These are phyloP conservation scores for Lipomyces kockii DNA, from an alignment of 805 yeast species.

Conservation along the genomic window DNA sequence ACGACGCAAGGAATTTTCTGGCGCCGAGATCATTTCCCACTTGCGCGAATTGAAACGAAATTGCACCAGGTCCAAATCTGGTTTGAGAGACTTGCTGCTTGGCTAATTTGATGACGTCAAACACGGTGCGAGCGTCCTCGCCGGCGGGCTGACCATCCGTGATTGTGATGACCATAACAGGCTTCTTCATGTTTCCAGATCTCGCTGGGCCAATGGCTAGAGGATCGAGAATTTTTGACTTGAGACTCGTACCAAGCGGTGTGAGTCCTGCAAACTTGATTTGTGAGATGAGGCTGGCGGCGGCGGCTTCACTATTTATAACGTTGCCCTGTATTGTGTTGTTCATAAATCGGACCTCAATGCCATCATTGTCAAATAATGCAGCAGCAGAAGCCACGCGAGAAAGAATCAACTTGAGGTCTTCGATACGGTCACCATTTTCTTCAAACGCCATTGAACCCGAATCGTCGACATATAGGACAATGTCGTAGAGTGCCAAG, in stretches of 20 bases:
- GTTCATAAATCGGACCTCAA: slow-evolving; percentile 45
- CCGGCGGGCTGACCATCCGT: slow-evolving; percentile 46
- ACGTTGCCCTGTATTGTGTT: slow-evolving; percentile 38
- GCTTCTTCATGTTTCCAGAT: slow-evolving; percentile 39
- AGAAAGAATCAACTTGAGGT: slow-evolving; percentile 41
- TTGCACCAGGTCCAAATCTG: slow-evolving; percentile 42
- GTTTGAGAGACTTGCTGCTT: slow-evolving; percentile 37
- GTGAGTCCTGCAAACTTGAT: slow-evolving; percentile 42
- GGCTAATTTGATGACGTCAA: slow-evolving; percentile 39
- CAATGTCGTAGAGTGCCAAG: slow-evolving; percentile 43
- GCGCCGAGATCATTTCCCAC: slow-evolving; percentile 45
- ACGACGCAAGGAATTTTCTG: slow-evolving; percentile 40
- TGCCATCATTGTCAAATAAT: slow-evolving; percentile 43
- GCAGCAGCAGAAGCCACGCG: slow-evolving; percentile 43
- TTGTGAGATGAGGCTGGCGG: slow-evolving; percentile 35
- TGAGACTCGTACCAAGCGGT: slow-evolving; percentile 41
- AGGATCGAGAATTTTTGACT: slow-evolving; percentile 42
- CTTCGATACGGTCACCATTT: slow-evolving; percentile 44
- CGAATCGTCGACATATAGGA: slow-evolving; percentile 43
- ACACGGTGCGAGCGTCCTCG: slow-evolving; percentile 38
- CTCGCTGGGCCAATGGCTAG: slow-evolving; percentile 39
- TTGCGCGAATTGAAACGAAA: slow-evolving; percentile 45
- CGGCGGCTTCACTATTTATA: slow-evolving; percentile 40
- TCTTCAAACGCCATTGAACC: slow-evolving; percentile 46
- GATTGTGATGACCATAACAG: slow-evolving; percentile 42